Conservation (phyloP, 164 flowering plant genomes). For the Chloranthus sessilifolius region DNA sequence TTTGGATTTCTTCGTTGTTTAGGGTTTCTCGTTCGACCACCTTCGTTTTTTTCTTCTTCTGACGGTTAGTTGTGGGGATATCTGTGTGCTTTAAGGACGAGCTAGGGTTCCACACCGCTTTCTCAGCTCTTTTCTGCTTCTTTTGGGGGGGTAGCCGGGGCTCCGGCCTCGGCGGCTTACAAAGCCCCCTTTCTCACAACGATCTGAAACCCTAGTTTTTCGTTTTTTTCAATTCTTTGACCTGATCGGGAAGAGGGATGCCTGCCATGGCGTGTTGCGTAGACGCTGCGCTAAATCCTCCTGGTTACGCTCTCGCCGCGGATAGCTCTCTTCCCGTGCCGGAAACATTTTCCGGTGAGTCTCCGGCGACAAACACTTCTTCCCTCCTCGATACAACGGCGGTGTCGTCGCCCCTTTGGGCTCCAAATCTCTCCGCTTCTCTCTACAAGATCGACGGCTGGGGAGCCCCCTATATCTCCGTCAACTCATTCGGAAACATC, state of each 20-base stretch:
- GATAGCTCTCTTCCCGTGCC: conserved; percentile 55
- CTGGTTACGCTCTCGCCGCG: conserved; percentile 60
- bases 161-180: conserved; percentile 99
- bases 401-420: conserved; percentile 37
- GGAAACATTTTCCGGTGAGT: conserved; percentile 29
- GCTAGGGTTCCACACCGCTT: conserved; percentile 34
- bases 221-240: conserved; percentile 2
- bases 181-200: conserved; percentile 90
- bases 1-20: background rate
- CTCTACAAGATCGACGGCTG: conserved; percentile 71
- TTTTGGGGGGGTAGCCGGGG: conserved; percentile 99
- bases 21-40: conserved; percentile 11
- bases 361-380: conserved; percentile 22
- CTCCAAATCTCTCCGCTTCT: conserved; percentile 60
- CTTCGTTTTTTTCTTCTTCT: conserved; percentile 30
- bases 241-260: conserved; percentile 54
- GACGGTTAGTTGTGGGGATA: conserved; percentile 56
- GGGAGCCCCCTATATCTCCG: conserved; percentile 93
- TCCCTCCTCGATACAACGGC: conserved; percentile 7
- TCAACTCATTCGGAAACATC: conserved; percentile 72
- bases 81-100: conserved; percentile 20
- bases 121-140: conserved; percentile 51
- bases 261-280: conserved; percentile 83
- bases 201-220: conserved; percentile 10
- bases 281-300: conserved; percentile 45